phyloP scores from a whole-genome alignment of 2,329 filamentous ascomycete species.

The Epichloe amarillans region DNA sequence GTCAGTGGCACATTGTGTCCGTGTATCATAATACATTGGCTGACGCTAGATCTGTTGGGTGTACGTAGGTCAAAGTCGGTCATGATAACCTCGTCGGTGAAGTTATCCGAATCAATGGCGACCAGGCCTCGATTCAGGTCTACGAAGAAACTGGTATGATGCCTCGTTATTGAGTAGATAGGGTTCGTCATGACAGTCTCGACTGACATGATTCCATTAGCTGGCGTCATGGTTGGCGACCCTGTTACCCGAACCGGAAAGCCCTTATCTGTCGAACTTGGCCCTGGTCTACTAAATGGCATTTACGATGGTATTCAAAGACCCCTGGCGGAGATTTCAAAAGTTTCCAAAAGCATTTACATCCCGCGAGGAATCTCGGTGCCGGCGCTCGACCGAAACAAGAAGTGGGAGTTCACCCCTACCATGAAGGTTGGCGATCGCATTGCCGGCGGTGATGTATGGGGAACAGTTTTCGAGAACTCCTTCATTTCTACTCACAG shows the following conservation, averaged over 20 bases:
- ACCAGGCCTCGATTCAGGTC: conserved; percentile 95
- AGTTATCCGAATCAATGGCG: conserved; percentile 92
- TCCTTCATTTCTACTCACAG: conserved; percentile 87
- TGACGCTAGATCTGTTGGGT: background rate
- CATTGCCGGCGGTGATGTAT: conserved; percentile 91
- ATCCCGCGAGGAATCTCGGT: conserved; percentile 88
- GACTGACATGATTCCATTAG: conserved; percentile 29
- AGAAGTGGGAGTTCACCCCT: conserved; percentile 95
- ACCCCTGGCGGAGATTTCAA: conserved; percentile 73
- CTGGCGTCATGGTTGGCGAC: conserved; percentile 90
- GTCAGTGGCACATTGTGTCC: background rate
- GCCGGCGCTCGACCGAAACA: conserved; percentile 76
- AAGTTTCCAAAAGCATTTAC: conserved; percentile 76
- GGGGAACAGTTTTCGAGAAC: conserved; percentile 92
- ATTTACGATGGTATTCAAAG: conserved; percentile 99
- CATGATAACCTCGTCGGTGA: conserved; percentile 88
- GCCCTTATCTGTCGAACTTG: conserved; percentile 92
- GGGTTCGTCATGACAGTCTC: background rate
- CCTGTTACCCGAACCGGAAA: conserved; percentile 84
- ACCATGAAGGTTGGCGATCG: conserved; percentile 90
- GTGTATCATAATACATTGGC: background rate
- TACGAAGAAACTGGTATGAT: conserved; percentile 91
- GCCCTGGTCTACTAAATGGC: conserved; percentile 92
- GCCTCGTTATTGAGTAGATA: too few species aligned
- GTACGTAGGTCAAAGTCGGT: conserved; percentile 67